Conservation (phyloP, 2,329 filamentous ascomycete species). For the Sclerotinia spermophila region DNA sequence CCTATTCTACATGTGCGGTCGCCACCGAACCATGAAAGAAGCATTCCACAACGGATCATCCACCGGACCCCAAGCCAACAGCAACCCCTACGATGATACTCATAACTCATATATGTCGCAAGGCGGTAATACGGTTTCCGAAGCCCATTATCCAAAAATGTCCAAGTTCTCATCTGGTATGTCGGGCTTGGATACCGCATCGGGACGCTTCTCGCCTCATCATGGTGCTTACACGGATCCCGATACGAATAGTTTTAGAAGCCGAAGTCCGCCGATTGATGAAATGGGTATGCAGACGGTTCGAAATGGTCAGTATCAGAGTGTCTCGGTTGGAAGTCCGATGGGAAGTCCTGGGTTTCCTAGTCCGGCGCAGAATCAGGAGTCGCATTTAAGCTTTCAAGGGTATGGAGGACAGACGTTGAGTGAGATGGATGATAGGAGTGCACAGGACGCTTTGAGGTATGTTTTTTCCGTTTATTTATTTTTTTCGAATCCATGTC, state of each 20-base stretch:
- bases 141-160: constrained; percentile 30
- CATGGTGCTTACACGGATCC: constrained; percentile 8
- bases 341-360: constrained; percentile 15
- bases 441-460: constrained; percentile 13
- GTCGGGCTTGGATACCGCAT: background rate
- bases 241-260: constrained; percentile 17
- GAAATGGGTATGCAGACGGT: constrained; percentile 15
- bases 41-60: constrained; percentile 13
- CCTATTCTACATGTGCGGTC: constrained; percentile 47
- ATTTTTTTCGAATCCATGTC: background rate
- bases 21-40: constrained; percentile 23
- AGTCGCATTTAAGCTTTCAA: background rate
- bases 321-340: constrained; percentile 11
- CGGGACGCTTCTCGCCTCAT: constrained; percentile 12
- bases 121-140: constrained; percentile 21
- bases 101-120: constrained; percentile 29
- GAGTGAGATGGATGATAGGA: constrained; percentile 15
- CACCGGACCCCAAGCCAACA: constrained; percentile 3
- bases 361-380: constrained; percentile 1
- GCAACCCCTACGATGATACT: background rate
- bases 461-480: background rate
- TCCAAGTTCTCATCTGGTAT: constrained; percentile 19
- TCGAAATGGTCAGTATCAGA: constrained; percentile 17
- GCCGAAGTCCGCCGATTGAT: constrained; percentile 14
- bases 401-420: background rate